Conservation (phyloP, 345 rosid species). For the Nasturtium officinale region DNA sequence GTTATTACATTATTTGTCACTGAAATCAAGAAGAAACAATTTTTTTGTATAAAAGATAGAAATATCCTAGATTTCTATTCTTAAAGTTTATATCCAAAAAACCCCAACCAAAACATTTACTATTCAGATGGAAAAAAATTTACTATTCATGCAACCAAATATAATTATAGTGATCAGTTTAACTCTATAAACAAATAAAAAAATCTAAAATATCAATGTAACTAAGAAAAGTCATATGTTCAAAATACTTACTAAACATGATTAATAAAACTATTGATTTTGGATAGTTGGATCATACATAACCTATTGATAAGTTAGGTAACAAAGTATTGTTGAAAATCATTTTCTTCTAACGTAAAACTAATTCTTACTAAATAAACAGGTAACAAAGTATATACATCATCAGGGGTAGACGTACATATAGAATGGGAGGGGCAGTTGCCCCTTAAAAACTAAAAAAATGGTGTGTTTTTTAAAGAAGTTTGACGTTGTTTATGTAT, state of each 20-base stretch:
- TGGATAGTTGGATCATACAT: neutral
- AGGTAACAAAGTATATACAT: too few relatives aligned
- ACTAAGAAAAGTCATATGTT: neutral
- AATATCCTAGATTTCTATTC: neutral
- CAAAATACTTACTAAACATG: neutral
- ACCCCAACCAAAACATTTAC: too few relatives aligned
- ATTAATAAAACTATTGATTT: neutral
- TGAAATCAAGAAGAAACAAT: neutral
- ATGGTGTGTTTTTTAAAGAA: too few relatives aligned
- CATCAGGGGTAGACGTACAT: too few relatives aligned
- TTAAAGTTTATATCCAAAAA: neutral
- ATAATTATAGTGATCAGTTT: neutral
- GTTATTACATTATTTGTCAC: neutral
- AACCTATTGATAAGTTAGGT: neutral
- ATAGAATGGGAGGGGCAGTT: too few relatives aligned
- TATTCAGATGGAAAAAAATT: too few relatives aligned
- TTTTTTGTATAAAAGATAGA: neutral
- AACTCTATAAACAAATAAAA: too few relatives aligned
- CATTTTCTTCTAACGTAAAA: neutral
- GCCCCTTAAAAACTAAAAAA: too few relatives aligned
- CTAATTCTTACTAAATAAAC: neutral
- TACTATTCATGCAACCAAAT: neutral
- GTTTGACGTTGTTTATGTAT: too few relatives aligned
- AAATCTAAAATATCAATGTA: neutral
- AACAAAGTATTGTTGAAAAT: neutral